Evolutionary conservation across 129 eudicot species (phyloP), one percentile per base, ranked within the genome.

Genomic region (Flaveria sonorensis): DNA sequence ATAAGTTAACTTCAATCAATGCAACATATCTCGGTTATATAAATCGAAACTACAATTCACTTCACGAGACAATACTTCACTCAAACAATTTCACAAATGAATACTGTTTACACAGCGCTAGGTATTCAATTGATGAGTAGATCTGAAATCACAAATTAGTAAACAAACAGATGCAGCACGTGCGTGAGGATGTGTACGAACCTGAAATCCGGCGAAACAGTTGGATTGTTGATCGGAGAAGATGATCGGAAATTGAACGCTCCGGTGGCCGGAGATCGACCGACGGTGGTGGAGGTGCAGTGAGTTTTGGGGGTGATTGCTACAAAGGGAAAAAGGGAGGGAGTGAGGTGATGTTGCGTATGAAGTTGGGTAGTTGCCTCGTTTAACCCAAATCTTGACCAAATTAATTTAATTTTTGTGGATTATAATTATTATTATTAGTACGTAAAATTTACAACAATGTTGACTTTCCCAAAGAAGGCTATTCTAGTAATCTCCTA

Each of bases 211-310:
- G 73, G 32, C 21, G n/a, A 64, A 51, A 71, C 23, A 40, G 73
- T 63, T 63, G 83, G 67, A 67, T 39, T 77, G 45, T 24, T 23
- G 46, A 43, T 75, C 47, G 72, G 45, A 75, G 26, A 61, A 56
- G 61, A 60, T 18, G 79, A 43, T 59, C 61, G 43, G 79, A 18
- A 52, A n/a, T 66, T 57, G 79, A 56, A 71, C 7, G 57, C 40
- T 19, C 64, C 56, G 83, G 79, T 74, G 75, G 75, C 69, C 84
- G 84, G 84, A 73, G 75, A 53, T 56, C 52, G 75, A 32, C n/a
- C 16, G 23, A 10, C 19, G 55, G 65, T 53, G 24, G 66, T 74
- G 36, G 55, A 71, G 77, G 39, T 62, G 83, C 42, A 77, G 50
- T 51, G 50, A 20, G 32, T 36, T 50, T 64, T 36, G 74, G 83